Percentiles rank a stretch among this genome's conserved stretches.
phyloP scores from a whole-genome alignment of 441 rosid genomes.

The Erysimum cheiri region DNA sequence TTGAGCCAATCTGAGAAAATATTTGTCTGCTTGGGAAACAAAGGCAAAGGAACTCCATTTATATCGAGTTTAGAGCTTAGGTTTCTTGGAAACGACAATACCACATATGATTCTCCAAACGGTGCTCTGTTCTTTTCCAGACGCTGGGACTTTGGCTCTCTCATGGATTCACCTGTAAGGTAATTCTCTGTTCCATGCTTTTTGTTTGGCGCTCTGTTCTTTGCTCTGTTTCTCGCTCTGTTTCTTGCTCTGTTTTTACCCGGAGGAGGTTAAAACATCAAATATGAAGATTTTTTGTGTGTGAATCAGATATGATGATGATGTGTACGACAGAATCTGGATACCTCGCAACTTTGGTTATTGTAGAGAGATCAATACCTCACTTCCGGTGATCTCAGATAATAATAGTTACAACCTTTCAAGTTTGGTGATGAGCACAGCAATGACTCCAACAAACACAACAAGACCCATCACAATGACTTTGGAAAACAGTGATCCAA shows the following conservation, averaged over 20 bases:
- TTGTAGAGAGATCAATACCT: slow-evolving; percentile 33
- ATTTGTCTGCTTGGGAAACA: slow-evolving; percentile 59
- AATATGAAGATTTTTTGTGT: not conserved
- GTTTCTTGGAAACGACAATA: slow-evolving; percentile 43
- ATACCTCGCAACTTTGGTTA: not conserved
- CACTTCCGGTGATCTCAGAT: slow-evolving; percentile 21
- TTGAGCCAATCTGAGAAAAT: slow-evolving; percentile 42
- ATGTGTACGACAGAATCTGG: slow-evolving; percentile 37
- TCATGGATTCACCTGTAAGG: slow-evolving; percentile 30
- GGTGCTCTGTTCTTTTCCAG: slow-evolving; percentile 45
- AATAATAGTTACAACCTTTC: slow-evolving; percentile 30
- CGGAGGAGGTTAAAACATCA: not conserved
- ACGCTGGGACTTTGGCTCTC: slow-evolving; percentile 40
- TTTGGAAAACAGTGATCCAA: slow-evolving; percentile 31
- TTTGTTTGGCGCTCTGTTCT: slow-evolving; percentile 11
- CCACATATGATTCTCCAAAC: slow-evolving; percentile 45
- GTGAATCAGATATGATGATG: slow-evolving; percentile 27
- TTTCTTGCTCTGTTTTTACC: not conserved
- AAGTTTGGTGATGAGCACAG: slow-evolving; percentile 37
- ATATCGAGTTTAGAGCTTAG: slow-evolving; percentile 62
- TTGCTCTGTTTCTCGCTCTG: not conserved
- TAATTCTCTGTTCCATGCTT: slow-evolving; percentile 17
- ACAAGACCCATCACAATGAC: slow-evolving; percentile 20
- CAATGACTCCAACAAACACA: slow-evolving; percentile 32
- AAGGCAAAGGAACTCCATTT: slow-evolving; percentile 59